Base-by-base conservation (phyloP, 2,329 filamentous ascomycete genomes). In the Scedosporium dehoogii region DNA sequence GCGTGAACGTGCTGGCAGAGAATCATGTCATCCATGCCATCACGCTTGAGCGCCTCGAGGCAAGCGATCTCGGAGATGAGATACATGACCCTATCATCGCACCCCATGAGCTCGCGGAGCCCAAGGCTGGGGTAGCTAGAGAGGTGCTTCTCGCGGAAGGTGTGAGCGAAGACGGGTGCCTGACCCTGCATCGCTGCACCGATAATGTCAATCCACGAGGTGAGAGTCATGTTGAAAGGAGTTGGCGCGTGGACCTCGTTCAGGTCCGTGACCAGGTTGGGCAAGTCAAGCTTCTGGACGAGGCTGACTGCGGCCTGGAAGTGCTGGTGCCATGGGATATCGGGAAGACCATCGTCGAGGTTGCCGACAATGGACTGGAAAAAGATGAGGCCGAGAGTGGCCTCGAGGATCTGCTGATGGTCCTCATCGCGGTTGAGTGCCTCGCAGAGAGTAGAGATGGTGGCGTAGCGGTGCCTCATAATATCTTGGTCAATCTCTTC, bases 51-150 rank as follows among this genome's bases (percentile, higher is more conserved):
- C 3, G 90, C 89, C 73, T 97, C 94, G 61, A 99, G 85, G 75
- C 94, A 97, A 62, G 93, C 91, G 69, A 97, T 96, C 77, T 99
- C 94, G 1, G 92, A 96, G 73, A 99, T 96, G 69, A 97, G 81
- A 74, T 96, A 97, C 92, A 99, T 97, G 75, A 97, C 89, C 23
- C 87, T 86, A 76, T 99, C 94, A 66, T 97, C 93, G 74, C 94
- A 97, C 68, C 94, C 94, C 92, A 97, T 97, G 60, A 97, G 83
- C 78, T 96, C 92, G 61, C 89, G 87, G 44, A 99, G 83, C 10
- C 94, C 94, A 14, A 87, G 79, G 62, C 80, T 84, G 23, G 81
- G 76, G 73, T 84, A 83, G 66, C 76, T 74, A 9, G 90, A 89
- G 60, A 96, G 84, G 73, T 96, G 91, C 81, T 97, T 96, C 73